Evolutionary conservation across 2,329 filamentous ascomycete genomes (phyloP).

Genomic region (Cladosporium oxysporum): DNA sequence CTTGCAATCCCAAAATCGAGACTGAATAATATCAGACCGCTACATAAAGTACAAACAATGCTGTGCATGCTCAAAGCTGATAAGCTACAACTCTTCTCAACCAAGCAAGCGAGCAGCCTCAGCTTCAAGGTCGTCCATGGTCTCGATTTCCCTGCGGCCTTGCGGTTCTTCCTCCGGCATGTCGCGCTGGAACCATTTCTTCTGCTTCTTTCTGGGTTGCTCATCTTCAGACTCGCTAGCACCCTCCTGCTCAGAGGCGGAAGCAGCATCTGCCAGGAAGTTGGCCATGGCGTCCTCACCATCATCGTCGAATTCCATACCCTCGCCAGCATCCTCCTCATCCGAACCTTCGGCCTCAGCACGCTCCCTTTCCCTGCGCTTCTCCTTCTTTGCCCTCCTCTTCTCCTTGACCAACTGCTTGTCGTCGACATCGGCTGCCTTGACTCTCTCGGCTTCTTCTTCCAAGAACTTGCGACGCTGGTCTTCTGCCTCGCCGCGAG

Average conservation of each 20-base stretch:
- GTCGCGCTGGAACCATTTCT: constrained; percentile 79
- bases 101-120: constrained; percentile 70
- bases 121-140: constrained; percentile 75
- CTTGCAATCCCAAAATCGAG: background rate
- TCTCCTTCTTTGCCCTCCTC: constrained; percentile 73
- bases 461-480: constrained; percentile 79
- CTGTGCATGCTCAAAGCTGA: background rate
- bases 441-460: constrained; percentile 70
- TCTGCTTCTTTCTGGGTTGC: constrained; percentile 61
- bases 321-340: constrained; percentile 28
- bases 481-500: constrained; percentile 71
- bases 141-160: constrained; percentile 68
- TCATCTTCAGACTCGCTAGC: constrained; percentile 44
- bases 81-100: background rate
- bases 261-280: constrained; percentile 42
- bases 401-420: constrained; percentile 79
- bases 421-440: constrained; percentile 75
- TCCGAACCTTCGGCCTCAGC: constrained; percentile 38
- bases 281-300: constrained; percentile 46
- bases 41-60: background rate
- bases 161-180: constrained; percentile 52
- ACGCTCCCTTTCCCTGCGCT: constrained; percentile 67
- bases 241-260: constrained; percentile 27
- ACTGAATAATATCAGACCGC: background rate
- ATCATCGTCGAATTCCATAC: constrained; percentile 25